Conservation (phyloP, 345 rosid species). For the Pugionium dolabratum region DNA sequence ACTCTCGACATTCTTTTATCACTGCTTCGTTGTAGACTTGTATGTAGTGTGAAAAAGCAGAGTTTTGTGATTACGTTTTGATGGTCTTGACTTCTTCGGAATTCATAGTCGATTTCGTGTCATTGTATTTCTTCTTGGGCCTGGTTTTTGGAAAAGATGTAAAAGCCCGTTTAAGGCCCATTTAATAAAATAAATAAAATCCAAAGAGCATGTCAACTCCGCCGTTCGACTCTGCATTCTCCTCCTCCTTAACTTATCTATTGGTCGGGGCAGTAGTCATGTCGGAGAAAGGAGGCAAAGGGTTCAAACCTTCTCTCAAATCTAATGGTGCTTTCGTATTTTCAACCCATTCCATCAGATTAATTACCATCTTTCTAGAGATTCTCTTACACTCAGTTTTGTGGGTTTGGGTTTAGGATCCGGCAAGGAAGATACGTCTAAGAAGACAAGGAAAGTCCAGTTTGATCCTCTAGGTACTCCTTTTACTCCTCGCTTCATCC, state of each 20-base stretch:
- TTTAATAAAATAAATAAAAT: neutral
- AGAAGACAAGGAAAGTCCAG: conserved; percentile 61
- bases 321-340: conserved; percentile 37
- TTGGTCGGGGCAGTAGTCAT: conserved; percentile 20
- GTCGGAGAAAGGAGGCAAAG: conserved; percentile 82
- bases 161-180: conserved; percentile 21
- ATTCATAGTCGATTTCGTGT: neutral
- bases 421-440: conserved; percentile 59
- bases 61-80: conserved; percentile 33
- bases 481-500: conserved; percentile 19
- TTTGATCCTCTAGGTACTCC: conserved; percentile 51
- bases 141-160: neutral
- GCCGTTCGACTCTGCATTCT: conserved; percentile 2
- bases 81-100: conserved; percentile 19
- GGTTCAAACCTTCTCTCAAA: conserved; percentile 57
- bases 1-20: too few relatives aligned
- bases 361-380: neutral
- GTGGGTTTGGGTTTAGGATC: conserved; percentile 32
- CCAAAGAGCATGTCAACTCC: neutral
- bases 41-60: conserved; percentile 29
- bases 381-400: conserved; percentile 18
- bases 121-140: neutral
- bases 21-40: neutral
- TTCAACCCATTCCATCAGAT: neutral
- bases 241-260: neutral